Base-by-base conservation (phyloP, 192 early-diverging fungal species). In the Thamnidium elegans region DNA sequence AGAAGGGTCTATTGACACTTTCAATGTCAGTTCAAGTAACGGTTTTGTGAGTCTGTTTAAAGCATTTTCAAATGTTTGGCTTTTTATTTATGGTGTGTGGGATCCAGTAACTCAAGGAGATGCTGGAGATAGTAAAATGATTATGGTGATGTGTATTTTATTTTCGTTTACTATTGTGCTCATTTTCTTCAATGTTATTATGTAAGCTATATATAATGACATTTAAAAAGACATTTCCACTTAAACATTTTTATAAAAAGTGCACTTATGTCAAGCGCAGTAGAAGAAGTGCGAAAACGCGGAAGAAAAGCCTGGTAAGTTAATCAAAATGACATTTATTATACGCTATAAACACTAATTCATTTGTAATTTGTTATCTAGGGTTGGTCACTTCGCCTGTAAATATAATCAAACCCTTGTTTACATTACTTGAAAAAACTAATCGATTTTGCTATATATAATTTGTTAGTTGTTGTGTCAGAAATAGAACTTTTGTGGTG, bases 181-280 rank as follows among this genome's bases (percentile, higher is more conserved):
- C 15, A 53, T 64, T 14, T 51, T 64, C n/a, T 64, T 64, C n/a
- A 64, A 64, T 43, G 53, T 64, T 31, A n/a, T 64, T 9, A 64
- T 64, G 62, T 64, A 64, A n/a, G n/a, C n/a, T n/a, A n/a, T n/a
- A n/a, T n/a, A n/a, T n/a, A 44, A 50, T 6, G 17, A 46, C 20
- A 60, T 2, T 30, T 30, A 30, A n/a, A 15, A 3, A 1, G 6
- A n/a, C n/a, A n/a, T n/a, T 15, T 34, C 9, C 15, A 4, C 15
- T n/a, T 14, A 4, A 14, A 13, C 5, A 4, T 4, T 36, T 36
- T 36, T 7, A 36, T 36, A 36, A 4, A 36, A 36, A 11, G 11
- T 47, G 11, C 45, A 7, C 10, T 47, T 11, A 47, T 47, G 45
- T 7, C 45, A 3, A 47, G n/a, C 11, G 11, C 45, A 47, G 45